phyloP scores from a whole-genome alignment of 768 basidiomycete species.

The Lyophyllum decastes region DNA sequence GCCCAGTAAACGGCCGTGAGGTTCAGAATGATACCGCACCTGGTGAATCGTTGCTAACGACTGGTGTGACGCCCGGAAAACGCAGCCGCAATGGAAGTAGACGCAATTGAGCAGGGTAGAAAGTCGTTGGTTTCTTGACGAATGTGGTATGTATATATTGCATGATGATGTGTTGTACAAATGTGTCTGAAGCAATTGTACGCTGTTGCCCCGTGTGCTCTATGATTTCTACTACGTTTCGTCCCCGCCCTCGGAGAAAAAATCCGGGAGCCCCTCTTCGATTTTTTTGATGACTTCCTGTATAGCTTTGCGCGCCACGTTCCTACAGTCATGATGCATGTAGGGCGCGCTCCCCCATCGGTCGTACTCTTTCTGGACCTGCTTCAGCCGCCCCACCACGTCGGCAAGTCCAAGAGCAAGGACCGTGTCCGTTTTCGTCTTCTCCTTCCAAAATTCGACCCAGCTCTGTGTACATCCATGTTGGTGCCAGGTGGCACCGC shows the following conservation, averaged over 20 bases:
- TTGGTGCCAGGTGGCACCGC: conserved; percentile 72
- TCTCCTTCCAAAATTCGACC: conserved; percentile 82
- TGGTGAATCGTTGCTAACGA: conserved; percentile 7
- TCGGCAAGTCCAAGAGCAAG: conserved; percentile 63
- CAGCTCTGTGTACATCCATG: conserved; percentile 72
- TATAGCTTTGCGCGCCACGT: conserved; percentile 56
- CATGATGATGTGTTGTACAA: background rate
- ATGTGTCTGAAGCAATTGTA: background rate
- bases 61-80: conserved; percentile 18
- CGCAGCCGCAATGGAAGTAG: conserved; percentile 20
- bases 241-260: conserved; percentile 44
- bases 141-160: conserved; percentile 2
- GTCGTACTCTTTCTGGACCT: conserved; percentile 68
- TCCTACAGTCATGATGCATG: conserved; percentile 77
- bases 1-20: conserved; percentile 31
- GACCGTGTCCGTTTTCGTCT: conserved; percentile 61
- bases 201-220: background rate
- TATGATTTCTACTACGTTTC: conserved; percentile 1
- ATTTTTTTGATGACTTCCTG: conserved; percentile 54
- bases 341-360: conserved; percentile 73
- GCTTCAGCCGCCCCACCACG: conserved; percentile 63
- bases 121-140: background rate
- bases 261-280: conserved; percentile 63
- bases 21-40: conserved; percentile 1
- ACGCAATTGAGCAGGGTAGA: conserved; percentile 12